A percentile compares a stretch with the other conserved stretches of the same genome.
These are phyloP conservation scores for Trichoderma asperellum DNA, from an alignment of 2,329 filamentous ascomycete genomes.

Conservation along the genomic window DNA sequence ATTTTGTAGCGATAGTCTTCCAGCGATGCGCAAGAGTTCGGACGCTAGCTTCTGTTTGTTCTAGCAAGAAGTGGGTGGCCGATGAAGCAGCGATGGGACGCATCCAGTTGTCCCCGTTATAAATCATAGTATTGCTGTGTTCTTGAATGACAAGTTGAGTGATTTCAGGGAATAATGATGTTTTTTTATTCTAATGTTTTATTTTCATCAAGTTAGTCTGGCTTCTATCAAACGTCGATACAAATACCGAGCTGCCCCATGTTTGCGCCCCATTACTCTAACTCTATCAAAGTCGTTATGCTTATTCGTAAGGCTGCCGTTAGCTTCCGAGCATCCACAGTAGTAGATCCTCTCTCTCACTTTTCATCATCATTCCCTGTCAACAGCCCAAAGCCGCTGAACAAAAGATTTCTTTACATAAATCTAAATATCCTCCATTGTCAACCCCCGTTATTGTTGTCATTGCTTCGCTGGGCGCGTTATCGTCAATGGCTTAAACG, in stretches of 20 bases:
- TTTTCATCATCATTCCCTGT: neutral
- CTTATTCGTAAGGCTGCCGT: slow-evolving; percentile 33
- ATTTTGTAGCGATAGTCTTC: no score
- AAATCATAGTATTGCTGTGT: neutral
- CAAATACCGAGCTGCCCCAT: neutral
- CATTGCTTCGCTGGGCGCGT: slow-evolving; percentile 44
- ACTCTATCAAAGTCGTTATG: slow-evolving; percentile 32
- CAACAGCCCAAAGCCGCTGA: neutral
- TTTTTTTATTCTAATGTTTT: neutral
- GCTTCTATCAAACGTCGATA: slow-evolving; percentile 6
- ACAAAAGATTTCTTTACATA: neutral
- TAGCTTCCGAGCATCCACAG: slow-evolving; percentile 10
- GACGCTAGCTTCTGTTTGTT: no score
- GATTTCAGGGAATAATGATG: neutral
- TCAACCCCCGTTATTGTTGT: neutral
- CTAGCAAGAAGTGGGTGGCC: no score
- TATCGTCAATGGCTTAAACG: slow-evolving; percentile 62
- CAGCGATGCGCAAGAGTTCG: no score
- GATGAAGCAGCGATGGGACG: no score
- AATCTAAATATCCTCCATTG: neutral
- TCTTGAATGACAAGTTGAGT: slow-evolving; percentile 14
- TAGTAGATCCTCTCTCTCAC: neutral
- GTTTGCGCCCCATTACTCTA: slow-evolving; percentile 5
- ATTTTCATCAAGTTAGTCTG: slow-evolving; percentile 9
- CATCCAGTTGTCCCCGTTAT: neutral